Percentiles rank a stretch among this genome's conserved stretches.
Evolutionary conservation across 164 flowering plant genomes (phyloP).

Genomic region (Vitis cinerea): DNA sequence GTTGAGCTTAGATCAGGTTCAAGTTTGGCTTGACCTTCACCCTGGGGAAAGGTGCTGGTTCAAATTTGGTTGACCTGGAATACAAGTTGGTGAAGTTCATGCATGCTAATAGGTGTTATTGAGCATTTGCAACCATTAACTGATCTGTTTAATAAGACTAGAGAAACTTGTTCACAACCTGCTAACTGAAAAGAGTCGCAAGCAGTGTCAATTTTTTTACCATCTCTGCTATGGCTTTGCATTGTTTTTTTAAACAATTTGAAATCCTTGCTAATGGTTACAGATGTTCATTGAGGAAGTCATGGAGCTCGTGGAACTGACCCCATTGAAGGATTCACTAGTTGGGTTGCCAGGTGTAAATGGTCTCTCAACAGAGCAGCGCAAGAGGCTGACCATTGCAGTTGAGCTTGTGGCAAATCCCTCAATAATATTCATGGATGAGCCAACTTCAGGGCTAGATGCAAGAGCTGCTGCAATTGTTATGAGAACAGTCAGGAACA

Average conservation of each 20-base stretch:
- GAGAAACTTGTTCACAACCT: no score
- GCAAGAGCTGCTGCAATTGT: constrained; percentile 76
- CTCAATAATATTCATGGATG: constrained; percentile 71
- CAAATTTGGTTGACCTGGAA: no score
- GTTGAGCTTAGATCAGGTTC: no score
- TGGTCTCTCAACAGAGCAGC: constrained; percentile 63
- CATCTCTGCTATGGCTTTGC: not conserved
- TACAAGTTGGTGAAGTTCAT: no score
- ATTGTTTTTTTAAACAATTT: not conserved
- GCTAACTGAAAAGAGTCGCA: no score
- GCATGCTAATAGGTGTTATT: no score
- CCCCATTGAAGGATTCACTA: constrained; percentile 33
- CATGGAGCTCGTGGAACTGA: constrained; percentile 56
- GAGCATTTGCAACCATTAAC: no score
- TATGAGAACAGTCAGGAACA: constrained; percentile 68
- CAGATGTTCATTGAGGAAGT: constrained; percentile 61
- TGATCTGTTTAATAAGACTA: no score
- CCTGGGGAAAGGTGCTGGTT: no score
- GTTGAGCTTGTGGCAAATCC: constrained; percentile 71
- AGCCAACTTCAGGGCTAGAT: constrained; percentile 72
- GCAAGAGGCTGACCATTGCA: constrained; percentile 62
- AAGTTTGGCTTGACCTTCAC: no score
- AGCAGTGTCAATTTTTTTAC: not conserved
- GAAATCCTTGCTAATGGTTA: not conserved
- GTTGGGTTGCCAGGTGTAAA: constrained; percentile 59